These are phyloP conservation scores for Rhizopogon roseolus DNA, from an alignment of 768 basidiomycete species.

Conservation along the genomic window DNA sequence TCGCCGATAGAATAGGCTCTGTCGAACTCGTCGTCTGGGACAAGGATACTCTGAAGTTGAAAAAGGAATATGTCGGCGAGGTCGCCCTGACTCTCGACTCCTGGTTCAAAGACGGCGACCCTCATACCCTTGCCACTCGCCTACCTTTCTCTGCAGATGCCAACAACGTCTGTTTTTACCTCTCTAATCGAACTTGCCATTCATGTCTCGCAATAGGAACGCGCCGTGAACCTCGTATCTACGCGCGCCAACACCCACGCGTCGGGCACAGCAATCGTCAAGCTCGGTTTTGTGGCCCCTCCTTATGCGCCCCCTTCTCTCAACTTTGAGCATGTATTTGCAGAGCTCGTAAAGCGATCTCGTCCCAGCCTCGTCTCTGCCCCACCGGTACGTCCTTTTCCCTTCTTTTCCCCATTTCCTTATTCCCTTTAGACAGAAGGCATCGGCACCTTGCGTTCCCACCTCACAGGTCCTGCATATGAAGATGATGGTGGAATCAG, in stretches of 20 bases:
- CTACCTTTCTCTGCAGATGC: conserved; percentile 54
- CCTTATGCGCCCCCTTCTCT: conserved; percentile 39
- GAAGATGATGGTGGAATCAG: conserved; percentile 80
- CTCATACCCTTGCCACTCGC: conserved; percentile 14
- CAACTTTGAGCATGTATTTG: conserved; percentile 57
- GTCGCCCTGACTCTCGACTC: conserved; percentile 70
- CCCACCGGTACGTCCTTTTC: conserved; percentile 52
- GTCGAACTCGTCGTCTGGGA: conserved; percentile 93
- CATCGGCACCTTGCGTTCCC: conserved; percentile 75
- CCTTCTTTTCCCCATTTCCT: neutral
- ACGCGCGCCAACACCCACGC: conserved; percentile 42
- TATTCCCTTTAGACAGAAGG: conserved; percentile 62
- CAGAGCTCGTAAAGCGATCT: conserved; percentile 58
- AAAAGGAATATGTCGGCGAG: conserved; percentile 94
- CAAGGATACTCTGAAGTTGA: conserved; percentile 66
- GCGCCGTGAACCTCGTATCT: conserved; percentile 42
- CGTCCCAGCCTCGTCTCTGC: conserved; percentile 67
- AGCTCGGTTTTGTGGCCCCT: conserved; percentile 52
- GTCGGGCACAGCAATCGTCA: conserved; percentile 52
- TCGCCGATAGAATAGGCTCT: conserved; percentile 66
- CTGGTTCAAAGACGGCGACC: conserved; percentile 57
- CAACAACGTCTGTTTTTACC: conserved; percentile 60
- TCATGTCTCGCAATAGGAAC: conserved; percentile 28
- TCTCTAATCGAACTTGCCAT: conserved; percentile 8
- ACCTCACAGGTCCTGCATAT: conserved; percentile 47